Percentiles rank a stretch among this genome's conserved stretches.
phyloP scores from a whole-genome alignment of 805 yeast genomes.

The Saturnispora saitoi region DNA sequence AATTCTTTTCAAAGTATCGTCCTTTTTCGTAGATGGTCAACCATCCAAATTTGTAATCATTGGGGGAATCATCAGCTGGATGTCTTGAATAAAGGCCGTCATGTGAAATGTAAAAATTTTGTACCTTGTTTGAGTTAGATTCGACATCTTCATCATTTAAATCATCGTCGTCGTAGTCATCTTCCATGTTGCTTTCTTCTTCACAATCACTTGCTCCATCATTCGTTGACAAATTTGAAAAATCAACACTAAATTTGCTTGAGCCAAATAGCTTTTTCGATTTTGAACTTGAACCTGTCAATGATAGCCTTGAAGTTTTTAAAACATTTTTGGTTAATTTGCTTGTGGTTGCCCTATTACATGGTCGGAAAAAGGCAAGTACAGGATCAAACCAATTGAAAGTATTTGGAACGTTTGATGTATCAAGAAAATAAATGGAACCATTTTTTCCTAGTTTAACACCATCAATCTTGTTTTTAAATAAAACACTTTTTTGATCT shows the following conservation, averaged over 20 bases:
- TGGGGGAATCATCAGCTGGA: conserved; percentile 55
- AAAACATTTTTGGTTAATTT: conserved; percentile 24
- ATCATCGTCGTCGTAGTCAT: conserved; percentile 11
- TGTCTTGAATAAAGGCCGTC: conserved; percentile 45
- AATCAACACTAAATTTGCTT: conserved; percentile 9
- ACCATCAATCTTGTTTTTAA: conserved; percentile 24
- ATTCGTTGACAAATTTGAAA: conserved; percentile 4
- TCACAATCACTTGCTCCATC: background rate
- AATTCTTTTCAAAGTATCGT: conserved; percentile 19
- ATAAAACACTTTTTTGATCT: conserved; percentile 17
- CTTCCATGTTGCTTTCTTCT: conserved; percentile 5
- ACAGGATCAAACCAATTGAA: conserved; percentile 23
- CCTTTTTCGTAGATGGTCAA: conserved; percentile 48
- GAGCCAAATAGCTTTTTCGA: conserved; percentile 10
- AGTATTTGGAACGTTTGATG: conserved; percentile 10
- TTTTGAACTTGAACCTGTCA: background rate
- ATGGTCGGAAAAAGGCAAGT: conserved; percentile 24
- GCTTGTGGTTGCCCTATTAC: conserved; percentile 23
- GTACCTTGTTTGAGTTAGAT: conserved; percentile 7
- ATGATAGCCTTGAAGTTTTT: conserved; percentile 10
- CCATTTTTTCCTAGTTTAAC: conserved; percentile 25
- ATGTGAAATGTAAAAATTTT: conserved; percentile 35
- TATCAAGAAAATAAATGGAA: conserved; percentile 24
- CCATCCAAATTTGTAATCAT: conserved; percentile 57
- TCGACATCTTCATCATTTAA: conserved; percentile 15